Evolutionary conservation across 1,139 yeast genomes (phyloP).

Genomic region (Protomyces inouyei): DNA sequence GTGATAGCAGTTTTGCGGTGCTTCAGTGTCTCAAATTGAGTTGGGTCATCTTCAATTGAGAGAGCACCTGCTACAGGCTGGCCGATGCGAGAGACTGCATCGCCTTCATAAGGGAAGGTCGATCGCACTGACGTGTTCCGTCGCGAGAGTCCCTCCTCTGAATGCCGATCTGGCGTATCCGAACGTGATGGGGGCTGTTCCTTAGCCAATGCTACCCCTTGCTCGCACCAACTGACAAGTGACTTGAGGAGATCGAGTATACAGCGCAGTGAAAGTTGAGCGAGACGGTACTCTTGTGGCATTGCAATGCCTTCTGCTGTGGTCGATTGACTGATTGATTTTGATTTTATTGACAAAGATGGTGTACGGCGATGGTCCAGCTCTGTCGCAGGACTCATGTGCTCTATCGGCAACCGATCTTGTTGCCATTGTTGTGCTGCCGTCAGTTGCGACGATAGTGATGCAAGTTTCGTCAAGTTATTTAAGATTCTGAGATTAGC

Average conservation of each 20-base stretch:
- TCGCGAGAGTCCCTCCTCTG: background rate
- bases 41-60: constrained; percentile 55
- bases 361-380: constrained; percentile 31
- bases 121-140: no score
- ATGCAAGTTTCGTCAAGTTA: constrained; percentile 39
- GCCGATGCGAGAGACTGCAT: background rate
- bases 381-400: background rate
- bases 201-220: constrained; percentile 48
- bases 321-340: constrained; percentile 5
- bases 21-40: constrained; percentile 79
- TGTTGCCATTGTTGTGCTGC: constrained; percentile 66
- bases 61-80: background rate
- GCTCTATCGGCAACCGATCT: background rate
- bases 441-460: constrained; percentile 60
- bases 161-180: background rate
- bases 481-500: constrained; percentile 22
- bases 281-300: constrained; percentile 77
- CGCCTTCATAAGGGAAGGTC: no score
- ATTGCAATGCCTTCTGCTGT: constrained; percentile 34
- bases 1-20: constrained; percentile 75
- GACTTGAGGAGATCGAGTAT: constrained; percentile 80
- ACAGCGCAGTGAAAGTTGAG: constrained; percentile 73
- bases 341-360: constrained; percentile 32
- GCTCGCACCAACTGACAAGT: constrained; percentile 81
- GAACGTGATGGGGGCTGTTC: background rate